Percentiles rank a stretch among this genome's conserved stretches.
phyloP scores from a whole-genome alignment of 2,329 filamentous ascomycete genomes.

The Cladosporium austrohemisphaericum region DNA sequence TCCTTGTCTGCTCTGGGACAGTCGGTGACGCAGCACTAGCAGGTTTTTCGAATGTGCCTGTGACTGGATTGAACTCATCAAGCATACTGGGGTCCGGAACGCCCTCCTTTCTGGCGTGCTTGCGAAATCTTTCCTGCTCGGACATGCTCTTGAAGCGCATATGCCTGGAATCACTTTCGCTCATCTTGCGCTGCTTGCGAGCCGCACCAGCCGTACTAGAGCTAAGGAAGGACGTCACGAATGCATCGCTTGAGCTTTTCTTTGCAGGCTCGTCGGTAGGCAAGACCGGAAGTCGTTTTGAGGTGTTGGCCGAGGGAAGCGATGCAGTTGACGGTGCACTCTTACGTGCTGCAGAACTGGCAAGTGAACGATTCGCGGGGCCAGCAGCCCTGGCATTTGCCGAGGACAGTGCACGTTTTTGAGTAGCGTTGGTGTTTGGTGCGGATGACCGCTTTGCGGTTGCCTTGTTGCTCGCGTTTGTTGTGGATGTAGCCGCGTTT shows the following conservation, averaged over 20 bases:
- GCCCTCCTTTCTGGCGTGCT: slow-evolving; percentile 25
- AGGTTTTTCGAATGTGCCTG: slow-evolving; percentile 19
- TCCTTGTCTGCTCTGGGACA: too few species aligned
- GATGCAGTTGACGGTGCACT: slow-evolving; percentile 14
- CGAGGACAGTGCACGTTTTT: too few species aligned
- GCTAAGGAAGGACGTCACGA: not conserved
- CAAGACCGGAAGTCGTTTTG: not conserved
- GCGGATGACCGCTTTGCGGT: too few species aligned
- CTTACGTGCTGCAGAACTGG: slow-evolving; percentile 17
- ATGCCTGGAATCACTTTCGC: slow-evolving; percentile 20
- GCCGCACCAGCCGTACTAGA: not conserved
- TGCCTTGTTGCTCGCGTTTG: too few species aligned
- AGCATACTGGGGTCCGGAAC: slow-evolving; percentile 28
- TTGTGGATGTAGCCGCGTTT: too few species aligned
- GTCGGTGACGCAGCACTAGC: too few species aligned
- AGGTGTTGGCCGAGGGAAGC: too few species aligned
- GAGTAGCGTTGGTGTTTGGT: too few species aligned
- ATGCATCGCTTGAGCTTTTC: not conserved
- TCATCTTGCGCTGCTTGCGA: not conserved
- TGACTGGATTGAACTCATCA: slow-evolving; percentile 28
- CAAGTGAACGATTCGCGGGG: not conserved
- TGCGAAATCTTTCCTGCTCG: slow-evolving; percentile 23
- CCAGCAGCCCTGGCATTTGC: too few species aligned
- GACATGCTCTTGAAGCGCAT: slow-evolving; percentile 23
- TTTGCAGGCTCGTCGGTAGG: not conserved